Base-by-base conservation (phyloP, 2,329 filamentous ascomycete species). In the Cladosporium velox region DNA sequence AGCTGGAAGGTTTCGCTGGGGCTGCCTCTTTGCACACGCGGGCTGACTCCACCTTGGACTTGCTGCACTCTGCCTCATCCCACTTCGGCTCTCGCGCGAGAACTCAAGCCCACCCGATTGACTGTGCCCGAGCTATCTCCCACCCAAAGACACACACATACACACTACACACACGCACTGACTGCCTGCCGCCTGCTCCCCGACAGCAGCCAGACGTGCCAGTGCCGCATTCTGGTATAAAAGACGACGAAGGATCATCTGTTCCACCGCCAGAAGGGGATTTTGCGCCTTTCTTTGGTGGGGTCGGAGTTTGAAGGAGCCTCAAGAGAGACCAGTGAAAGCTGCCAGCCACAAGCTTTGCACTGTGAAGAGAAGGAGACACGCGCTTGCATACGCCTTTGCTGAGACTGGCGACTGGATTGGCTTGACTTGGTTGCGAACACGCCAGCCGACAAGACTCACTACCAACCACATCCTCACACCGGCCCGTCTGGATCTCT, bases 251-350 rank as follows among this genome's bases (percentile, higher is more conserved):
- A 21, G n/a, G 41, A 47, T 47, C 41, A 5, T 12, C 41, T 12
- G n/a, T 24, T 47, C n/a, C n/a, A 47, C 41, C 21, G n/a, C 41
- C n/a, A 47, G 41, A 47, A 41, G 58, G 38, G 47, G 41, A 51
- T 51, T 60, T 60, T 60, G 58, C 58, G 58, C 58, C 58, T 59
- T 47, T 47, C 41, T 47, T 59, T 60, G 58, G 58, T 60, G 58
- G 58, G 58, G 35, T 59, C 34, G 57, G 35, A 44, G 52, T 55
- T 55, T 55, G 52, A 34, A 21, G 21, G 28, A 55, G 28, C 32
- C 52, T 30, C 28, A 44, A n/a, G 38, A n/a, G 38, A 44, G 15
- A n/a, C 15, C 18, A 21, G 26, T 30, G 28, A 34, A 32, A 55
- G 52, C 52, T 55, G 52, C 28, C 52, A 55, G 28, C 28, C 52